phyloP scores from a whole-genome alignment of 306 rosid species.

The Luffa aegyptiaca region DNA sequence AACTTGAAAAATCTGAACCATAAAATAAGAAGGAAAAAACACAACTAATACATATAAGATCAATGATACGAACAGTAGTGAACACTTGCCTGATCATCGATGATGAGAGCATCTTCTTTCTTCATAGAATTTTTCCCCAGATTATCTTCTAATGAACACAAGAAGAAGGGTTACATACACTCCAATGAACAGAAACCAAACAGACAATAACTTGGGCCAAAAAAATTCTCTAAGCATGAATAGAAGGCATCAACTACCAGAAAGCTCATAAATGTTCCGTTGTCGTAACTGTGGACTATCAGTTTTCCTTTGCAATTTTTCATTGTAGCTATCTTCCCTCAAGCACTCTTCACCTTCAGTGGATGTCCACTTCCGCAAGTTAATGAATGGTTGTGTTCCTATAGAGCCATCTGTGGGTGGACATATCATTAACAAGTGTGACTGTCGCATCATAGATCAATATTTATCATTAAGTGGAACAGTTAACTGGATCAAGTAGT shows the following conservation, averaged over 20 bases:
- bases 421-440: slow-evolving; percentile 12
- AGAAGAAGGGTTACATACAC: background rate
- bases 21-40: background rate
- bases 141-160: background rate
- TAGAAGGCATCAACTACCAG: slow-evolving; percentile 17
- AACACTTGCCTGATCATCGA: slow-evolving; percentile 11
- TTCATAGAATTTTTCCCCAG: background rate
- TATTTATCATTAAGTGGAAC: background rate
- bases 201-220: background rate
- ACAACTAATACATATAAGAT: background rate
- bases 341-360: slow-evolving; percentile 22
- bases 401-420: slow-evolving; percentile 12
- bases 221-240: background rate
- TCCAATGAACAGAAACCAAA: background rate
- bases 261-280: slow-evolving; percentile 17
- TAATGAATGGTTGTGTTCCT: slow-evolving; percentile 27
- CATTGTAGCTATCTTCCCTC: slow-evolving; percentile 16
- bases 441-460: background rate
- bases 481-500: background rate
- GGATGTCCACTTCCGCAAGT: slow-evolving; percentile 62
- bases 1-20: background rate
- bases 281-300: slow-evolving; percentile 33
- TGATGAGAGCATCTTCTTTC: slow-evolving; percentile 9
- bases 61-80: background rate
- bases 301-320: slow-evolving; percentile 4